phyloP scores from a whole-genome alignment of 2,329 filamentous ascomycete genomes.

The Kalmusia sp. region DNA sequence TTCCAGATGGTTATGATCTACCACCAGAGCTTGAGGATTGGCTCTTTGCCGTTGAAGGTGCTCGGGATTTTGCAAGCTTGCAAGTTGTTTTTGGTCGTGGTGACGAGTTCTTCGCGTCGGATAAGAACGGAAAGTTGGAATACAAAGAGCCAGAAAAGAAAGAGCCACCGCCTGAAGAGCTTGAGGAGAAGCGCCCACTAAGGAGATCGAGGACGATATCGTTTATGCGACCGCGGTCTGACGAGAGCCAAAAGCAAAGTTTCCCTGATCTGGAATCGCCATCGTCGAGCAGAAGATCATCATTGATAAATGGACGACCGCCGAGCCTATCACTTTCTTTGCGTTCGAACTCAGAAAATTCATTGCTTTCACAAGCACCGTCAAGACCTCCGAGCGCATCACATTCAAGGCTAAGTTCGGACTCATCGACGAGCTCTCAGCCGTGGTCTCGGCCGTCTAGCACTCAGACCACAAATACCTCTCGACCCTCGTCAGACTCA shows the following conservation, averaged over 20 bases:
- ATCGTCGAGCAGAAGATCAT: constrained; percentile 22
- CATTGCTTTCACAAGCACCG: constrained; percentile 8
- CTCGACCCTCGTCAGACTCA: constrained; percentile 5
- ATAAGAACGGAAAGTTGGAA: constrained; percentile 46
- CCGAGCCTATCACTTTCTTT: constrained; percentile 31
- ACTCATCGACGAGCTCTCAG: constrained; percentile 13
- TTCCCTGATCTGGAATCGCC: constrained; percentile 14
- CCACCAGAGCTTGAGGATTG: constrained; percentile 40
- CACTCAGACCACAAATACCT: not conserved
- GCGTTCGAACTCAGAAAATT: constrained; percentile 25
- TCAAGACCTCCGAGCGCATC: constrained; percentile 16
- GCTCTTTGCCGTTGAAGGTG: constrained; percentile 41
- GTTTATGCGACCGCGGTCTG: constrained; percentile 33
- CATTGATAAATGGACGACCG: constrained; percentile 26
- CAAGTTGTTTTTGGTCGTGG: constrained; percentile 49
- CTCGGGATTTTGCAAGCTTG: constrained; percentile 42
- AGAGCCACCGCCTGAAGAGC: constrained; percentile 19
- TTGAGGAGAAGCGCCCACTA: constrained; percentile 28
- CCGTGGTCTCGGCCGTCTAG: constrained; percentile 7
- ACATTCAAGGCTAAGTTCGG: constrained; percentile 9
- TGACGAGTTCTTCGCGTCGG: constrained; percentile 50
- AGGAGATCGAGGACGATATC: constrained; percentile 40
- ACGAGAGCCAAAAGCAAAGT: constrained; percentile 24
- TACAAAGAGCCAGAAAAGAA: constrained; percentile 41
- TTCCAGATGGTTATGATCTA: constrained; percentile 44